Evolutionary conservation across 306 rosid species (phyloP), one percentile per base, ranked within the genome.

Genomic region (Cyclanthera cordifolia): DNA sequence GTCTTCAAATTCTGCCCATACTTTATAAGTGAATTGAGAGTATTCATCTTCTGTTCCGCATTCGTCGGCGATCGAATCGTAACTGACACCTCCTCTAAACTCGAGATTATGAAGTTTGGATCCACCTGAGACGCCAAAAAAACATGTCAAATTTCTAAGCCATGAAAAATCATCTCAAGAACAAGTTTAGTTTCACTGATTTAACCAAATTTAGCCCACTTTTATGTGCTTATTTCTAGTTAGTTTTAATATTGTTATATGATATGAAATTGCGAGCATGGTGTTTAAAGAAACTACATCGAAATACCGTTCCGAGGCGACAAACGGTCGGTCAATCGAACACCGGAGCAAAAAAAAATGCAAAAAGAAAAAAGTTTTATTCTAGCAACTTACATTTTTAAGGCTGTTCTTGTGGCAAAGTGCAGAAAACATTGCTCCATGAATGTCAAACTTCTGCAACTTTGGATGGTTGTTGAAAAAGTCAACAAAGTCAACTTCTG

Each of bases 401-500:
- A 93, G 79, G 76, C 95, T 90, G 80, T 90, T 90, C 78, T 80
- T 93, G 76, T 90, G 99, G 79, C 95, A 93, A 68, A 93, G 91
- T 8, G 99, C 96, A 46, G 99, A 96, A 80, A 93, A 90, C 99
- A 93, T 86, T 69, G 97, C 99, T 79, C 99, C 99, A 73, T 93
- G 99, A 45, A 90, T 73, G 43, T 93, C 97, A 37, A 93, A 90
- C 79, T 73, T 87, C 60, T 66, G 79, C 63, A 93, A 77, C 79
- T 76, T 88, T 34, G 88, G 94, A 84, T 93, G 96, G 66, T 77
- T 85, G 71, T 88, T 90, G 85, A 93, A 93, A 74, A 93, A 90
- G 1, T 93, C 96, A 66, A 88, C 99, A n/a, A 90, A 87, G 76
- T 93, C 97, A 63, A 93, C 78, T 79, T 90, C 96, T 19, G 99